Conservation (phyloP, 345 rosid species). For the Barbarea vulgaris region DNA sequence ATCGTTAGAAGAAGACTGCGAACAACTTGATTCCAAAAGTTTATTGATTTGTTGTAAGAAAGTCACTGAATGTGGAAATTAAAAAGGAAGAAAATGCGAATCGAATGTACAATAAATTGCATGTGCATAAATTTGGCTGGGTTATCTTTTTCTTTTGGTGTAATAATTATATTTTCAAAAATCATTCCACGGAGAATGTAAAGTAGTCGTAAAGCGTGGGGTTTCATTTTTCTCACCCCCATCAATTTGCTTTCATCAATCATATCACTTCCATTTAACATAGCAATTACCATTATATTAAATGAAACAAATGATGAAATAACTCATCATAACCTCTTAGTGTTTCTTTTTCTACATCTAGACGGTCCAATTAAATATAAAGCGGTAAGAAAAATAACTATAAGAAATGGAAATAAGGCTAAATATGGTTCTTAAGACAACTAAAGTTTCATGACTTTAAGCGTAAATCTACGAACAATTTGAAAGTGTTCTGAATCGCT, state of each 20-base stretch:
- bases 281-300: slow-evolving; percentile 19
- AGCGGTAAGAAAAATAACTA: neutral
- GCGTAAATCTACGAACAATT: neutral
- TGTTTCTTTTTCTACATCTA: slow-evolving; percentile 18
- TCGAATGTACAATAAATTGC: slow-evolving; percentile 29
- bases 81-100: slow-evolving; percentile 1
- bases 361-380: neutral
- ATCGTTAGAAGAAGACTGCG: slow-evolving; percentile 3
- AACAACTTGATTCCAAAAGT: slow-evolving; percentile 13
- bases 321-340: slow-evolving; percentile 30
- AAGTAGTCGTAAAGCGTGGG: slow-evolving; percentile 45
- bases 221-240: slow-evolving; percentile 36
- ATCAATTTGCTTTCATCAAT: slow-evolving; percentile 36
- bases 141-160: slow-evolving; percentile 36
- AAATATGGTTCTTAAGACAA: neutral
- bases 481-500: neutral
- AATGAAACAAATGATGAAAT: slow-evolving; percentile 12
- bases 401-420: neutral
- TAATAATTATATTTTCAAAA: slow-evolving; percentile 32
- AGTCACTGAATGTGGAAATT: slow-evolving; percentile 9
- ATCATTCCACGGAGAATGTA: slow-evolving; percentile 32
- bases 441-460: neutral
- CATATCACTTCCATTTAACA: slow-evolving; percentile 39
- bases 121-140: slow-evolving; percentile 32
- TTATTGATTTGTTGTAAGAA: neutral